These are phyloP conservation scores for Colletotrichum musicola DNA, from an alignment of 2,329 filamentous ascomycete species.

Conservation along the genomic window DNA sequence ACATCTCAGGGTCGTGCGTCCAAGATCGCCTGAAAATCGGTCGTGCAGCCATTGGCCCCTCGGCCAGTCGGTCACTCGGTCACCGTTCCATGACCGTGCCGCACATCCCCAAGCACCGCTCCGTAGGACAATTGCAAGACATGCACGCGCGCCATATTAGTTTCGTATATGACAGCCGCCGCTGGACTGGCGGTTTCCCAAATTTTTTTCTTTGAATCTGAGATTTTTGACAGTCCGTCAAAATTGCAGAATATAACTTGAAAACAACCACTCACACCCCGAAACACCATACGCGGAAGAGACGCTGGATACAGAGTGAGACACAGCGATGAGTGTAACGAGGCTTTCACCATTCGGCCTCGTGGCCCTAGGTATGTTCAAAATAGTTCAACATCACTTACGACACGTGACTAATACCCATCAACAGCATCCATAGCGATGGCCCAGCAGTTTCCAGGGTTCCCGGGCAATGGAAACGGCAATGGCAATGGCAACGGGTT, in stretches of 20 bases:
- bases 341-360: conserved; percentile 18
- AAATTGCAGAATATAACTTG: neutral
- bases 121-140: conserved; percentile 20
- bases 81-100: conserved; percentile 29
- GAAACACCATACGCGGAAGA: neutral
- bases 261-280: no score
- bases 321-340: conserved; percentile 21
- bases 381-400: no score
- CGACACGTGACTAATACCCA: neutral
- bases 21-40: conserved; percentile 35
- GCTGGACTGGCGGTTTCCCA: neutral
- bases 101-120: conserved; percentile 39
- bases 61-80: conserved; percentile 37
- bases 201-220: conserved; percentile 4
- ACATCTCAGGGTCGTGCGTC: conserved; percentile 17
- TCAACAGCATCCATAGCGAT: conserved; percentile 11
- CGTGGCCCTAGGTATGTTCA: conserved; percentile 16
- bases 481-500: conserved; percentile 24
- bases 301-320: neutral
- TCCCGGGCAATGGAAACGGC: conserved; percentile 29
- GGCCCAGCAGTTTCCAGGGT: conserved; percentile 33
- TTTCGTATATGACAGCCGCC: conserved; percentile 29
- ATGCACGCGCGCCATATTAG: conserved; percentile 12
- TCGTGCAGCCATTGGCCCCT: conserved; percentile 28
- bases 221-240: neutral